phyloP scores from a whole-genome alignment of 805 yeast species.

The Saccharomycopsis guyanensis region DNA sequence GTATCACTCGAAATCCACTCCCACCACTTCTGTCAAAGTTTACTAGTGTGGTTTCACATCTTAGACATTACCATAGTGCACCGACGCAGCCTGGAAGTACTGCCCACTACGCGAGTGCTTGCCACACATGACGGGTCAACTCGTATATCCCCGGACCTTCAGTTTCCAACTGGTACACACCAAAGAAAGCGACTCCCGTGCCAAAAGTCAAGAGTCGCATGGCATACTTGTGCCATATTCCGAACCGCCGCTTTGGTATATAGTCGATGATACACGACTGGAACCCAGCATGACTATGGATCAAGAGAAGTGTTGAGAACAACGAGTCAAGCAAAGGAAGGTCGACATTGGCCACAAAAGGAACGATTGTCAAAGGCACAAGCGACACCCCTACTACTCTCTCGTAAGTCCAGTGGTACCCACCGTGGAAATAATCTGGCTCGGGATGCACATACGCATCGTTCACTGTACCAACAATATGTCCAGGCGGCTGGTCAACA shows the following conservation, averaged over 20 bases:
- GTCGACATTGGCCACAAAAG: conserved; percentile 68
- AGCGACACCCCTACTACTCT: conserved; percentile 59
- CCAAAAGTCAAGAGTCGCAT: conserved; percentile 65
- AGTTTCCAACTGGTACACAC: conserved; percentile 76
- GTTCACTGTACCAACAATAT: conserved; percentile 87
- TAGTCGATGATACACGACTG: conserved; percentile 90
- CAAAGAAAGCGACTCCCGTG: conserved; percentile 61
- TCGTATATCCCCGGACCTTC: conserved; percentile 60
- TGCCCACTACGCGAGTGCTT: no score
- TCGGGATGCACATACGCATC: conserved; percentile 73
- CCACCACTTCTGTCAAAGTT: no score
- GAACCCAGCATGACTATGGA: conserved; percentile 82
- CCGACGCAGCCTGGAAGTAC: no score
- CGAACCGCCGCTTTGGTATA: conserved; percentile 81
- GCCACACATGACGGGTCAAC: conserved; percentile 33
- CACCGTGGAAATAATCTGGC: conserved; percentile 62
- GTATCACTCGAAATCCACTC: no score
- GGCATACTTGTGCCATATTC: conserved; percentile 64
- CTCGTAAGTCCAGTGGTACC: conserved; percentile 92
- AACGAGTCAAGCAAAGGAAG: conserved; percentile 67
- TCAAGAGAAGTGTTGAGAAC: conserved; percentile 55
- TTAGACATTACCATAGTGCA: no score
- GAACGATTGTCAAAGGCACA: conserved; percentile 70
- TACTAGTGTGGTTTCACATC: no score
- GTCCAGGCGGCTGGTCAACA: conserved; percentile 67